A percentile compares a stretch with the other conserved stretches of the same genome.
phyloP scores from a whole-genome alignment of 176 grass and related monocot species.

The Zoysia pacifica region DNA sequence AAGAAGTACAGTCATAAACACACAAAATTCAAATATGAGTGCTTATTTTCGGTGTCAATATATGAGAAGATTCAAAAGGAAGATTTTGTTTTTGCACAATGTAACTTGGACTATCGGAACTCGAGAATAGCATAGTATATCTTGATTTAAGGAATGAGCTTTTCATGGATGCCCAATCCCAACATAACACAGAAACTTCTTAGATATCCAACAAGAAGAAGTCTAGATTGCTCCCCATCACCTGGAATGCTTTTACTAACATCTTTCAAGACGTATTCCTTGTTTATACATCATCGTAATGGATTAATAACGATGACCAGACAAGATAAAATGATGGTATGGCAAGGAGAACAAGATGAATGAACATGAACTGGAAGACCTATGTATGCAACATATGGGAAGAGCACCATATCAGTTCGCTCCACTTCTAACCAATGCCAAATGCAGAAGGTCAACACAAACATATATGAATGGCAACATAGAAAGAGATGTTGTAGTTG shows the following conservation, averaged over 20 bases:
- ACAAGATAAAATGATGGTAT: slow-evolving; percentile 12
- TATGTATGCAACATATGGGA: slow-evolving; percentile 5
- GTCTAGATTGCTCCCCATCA: not conserved
- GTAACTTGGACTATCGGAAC: not conserved
- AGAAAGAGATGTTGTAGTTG: slow-evolving; percentile 1
- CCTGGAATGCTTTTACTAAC: not conserved
- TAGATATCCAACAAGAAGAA: not conserved
- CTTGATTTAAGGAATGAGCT: not conserved
- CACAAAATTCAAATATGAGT: not conserved
- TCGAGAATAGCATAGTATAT: not conserved
- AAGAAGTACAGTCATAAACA: not conserved
- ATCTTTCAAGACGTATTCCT: not conserved
- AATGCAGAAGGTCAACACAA: not conserved
- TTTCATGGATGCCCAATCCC: not conserved
- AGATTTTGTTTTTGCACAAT: not conserved
- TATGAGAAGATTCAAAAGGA: not conserved
- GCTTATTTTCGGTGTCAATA: not conserved
- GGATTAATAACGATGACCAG: not conserved
- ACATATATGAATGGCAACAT: not conserved
- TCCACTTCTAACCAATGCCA: slow-evolving; percentile 1
- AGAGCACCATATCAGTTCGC: slow-evolving; percentile 14
- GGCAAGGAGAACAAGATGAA: not conserved
- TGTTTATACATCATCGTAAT: not conserved
- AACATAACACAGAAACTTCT: not conserved
- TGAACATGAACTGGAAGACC: not conserved